A percentile compares a stretch with the other conserved stretches of the same genome.
Conservation (phyloP, 331 rosid genomes). For the Dryas integrifolia region DNA sequence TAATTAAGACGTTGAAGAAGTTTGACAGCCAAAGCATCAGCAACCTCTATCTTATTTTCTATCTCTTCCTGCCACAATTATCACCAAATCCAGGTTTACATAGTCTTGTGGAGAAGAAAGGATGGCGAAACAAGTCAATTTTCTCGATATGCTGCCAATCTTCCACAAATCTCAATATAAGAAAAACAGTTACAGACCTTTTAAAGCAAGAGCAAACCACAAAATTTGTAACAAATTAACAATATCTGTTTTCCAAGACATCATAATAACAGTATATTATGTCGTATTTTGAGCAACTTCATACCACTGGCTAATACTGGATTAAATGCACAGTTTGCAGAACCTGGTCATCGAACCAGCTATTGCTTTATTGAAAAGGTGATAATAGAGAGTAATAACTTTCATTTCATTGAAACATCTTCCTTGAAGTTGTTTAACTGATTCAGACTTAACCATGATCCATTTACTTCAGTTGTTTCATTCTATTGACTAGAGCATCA, state of each 20-base stretch:
- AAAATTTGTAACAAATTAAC: not conserved
- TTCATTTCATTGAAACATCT: not conserved
- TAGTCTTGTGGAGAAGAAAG: not conserved
- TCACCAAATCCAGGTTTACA: constrained; percentile 11
- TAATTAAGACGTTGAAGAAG: constrained; percentile 75
- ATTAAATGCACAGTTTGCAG: not conserved
- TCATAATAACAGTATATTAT: not conserved
- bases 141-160: constrained; percentile 4
- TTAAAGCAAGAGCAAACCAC: not conserved
- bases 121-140: not conserved
- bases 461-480: not conserved
- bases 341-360: not conserved
- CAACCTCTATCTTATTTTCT: constrained; percentile 76
- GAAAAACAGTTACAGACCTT: not conserved
- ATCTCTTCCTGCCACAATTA: constrained; percentile 66
- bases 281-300: not conserved
- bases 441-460: not conserved
- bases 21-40: constrained; percentile 78
- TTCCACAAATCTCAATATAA: not conserved
- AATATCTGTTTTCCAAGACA: not conserved
- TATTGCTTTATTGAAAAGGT: not conserved
- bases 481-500: not conserved
- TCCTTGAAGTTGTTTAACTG: not conserved
- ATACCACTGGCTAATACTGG: constrained; percentile 3
- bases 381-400: not conserved